Conservation (phyloP, 2,329 filamentous ascomycete genomes). For the Rhynchosporium secalis region DNA sequence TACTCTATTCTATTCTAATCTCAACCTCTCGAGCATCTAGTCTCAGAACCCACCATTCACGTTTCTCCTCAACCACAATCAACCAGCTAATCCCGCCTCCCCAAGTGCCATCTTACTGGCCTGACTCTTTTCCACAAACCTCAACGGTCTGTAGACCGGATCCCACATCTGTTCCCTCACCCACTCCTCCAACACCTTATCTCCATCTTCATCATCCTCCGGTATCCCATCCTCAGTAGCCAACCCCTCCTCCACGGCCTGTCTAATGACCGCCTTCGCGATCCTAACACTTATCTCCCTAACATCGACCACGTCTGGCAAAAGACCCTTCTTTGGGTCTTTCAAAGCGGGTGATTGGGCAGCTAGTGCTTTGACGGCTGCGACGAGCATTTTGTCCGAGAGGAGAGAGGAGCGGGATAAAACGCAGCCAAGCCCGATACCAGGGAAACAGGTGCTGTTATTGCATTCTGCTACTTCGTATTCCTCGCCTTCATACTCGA, state of each 20-base stretch:
- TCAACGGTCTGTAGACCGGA: conserved; percentile 65
- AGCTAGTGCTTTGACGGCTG: conserved; percentile 73
- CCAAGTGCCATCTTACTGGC: conserved; percentile 62
- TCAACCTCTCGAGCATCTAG: no score
- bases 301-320: conserved; percentile 76
- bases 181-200: conserved; percentile 51
- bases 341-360: conserved; percentile 67
- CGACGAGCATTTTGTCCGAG: conserved; percentile 78
- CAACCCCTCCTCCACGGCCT: conserved; percentile 68
- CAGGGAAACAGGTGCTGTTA: conserved; percentile 82
- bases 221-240: conserved; percentile 68
- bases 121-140: conserved; percentile 51
- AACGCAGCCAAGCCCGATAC: conserved; percentile 78
- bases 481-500: conserved; percentile 56
- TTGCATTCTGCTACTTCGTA: conserved; percentile 76
- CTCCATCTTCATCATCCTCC: conserved; percentile 30
- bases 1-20: no score
- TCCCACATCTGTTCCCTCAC: conserved; percentile 80
- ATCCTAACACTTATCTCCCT: conserved; percentile 76
- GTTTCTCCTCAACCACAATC: background rate
- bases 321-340: conserved; percentile 63
- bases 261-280: conserved; percentile 71
- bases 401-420: conserved; percentile 67
- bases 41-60: background rate
- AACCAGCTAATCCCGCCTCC: conserved; percentile 39